Conservation (phyloP, 2,329 filamentous ascomycete species). For the Penicillium freii region DNA sequence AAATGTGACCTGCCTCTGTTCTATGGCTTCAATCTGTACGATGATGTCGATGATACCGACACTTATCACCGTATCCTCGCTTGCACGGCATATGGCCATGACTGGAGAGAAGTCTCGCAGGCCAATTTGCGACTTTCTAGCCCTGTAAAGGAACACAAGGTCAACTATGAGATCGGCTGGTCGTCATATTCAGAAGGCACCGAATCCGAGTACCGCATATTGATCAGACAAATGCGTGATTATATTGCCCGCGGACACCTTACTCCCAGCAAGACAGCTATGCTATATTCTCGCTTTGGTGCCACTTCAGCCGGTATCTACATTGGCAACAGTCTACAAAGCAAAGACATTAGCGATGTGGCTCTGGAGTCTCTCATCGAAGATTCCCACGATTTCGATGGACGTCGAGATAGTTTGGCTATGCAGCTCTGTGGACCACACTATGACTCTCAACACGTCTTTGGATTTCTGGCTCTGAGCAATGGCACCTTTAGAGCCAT, state of each 20-base stretch:
- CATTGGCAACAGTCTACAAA: neutral
- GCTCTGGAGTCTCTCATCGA: slow-evolving; percentile 32
- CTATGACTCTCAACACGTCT: slow-evolving; percentile 33
- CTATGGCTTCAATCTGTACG: slow-evolving; percentile 38
- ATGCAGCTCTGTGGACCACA: slow-evolving; percentile 39
- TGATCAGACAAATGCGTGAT: slow-evolving; percentile 30
- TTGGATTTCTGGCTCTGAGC: slow-evolving; percentile 32
- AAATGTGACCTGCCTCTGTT: slow-evolving; percentile 34
- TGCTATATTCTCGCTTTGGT: neutral
- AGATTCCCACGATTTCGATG: slow-evolving; percentile 21
- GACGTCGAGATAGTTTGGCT: slow-evolving; percentile 30
- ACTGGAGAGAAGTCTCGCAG: neutral
- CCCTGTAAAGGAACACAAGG: neutral
- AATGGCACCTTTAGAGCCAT: slow-evolving; percentile 5
- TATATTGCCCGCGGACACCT: slow-evolving; percentile 29
- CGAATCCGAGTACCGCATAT: slow-evolving; percentile 19
- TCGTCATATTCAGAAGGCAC: slow-evolving; percentile 22
- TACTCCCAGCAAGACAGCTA: slow-evolving; percentile 14
- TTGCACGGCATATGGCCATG: slow-evolving; percentile 29
- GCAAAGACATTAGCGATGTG: slow-evolving; percentile 5
- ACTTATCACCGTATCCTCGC: slow-evolving; percentile 33
- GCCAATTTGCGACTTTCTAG: neutral
- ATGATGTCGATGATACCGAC: slow-evolving; percentile 32
- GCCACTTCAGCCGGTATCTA: neutral
- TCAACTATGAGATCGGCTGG: slow-evolving; percentile 25